These are phyloP conservation scores for Camellia oleifera DNA, from an alignment of 179 eudicot species.

Conservation along the genomic window DNA sequence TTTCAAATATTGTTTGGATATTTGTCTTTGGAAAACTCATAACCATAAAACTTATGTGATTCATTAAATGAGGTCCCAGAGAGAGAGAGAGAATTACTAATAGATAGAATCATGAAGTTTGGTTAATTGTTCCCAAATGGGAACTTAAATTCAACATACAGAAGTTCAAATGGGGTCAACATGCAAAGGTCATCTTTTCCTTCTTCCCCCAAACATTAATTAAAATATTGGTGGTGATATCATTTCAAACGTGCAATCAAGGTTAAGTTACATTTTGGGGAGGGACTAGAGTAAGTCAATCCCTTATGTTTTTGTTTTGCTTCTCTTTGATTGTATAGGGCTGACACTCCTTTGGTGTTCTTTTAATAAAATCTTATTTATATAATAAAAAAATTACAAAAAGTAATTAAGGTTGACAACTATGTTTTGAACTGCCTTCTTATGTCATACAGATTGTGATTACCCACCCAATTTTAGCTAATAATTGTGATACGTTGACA, in stretches of 20 bases:
- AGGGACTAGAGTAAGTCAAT: background rate
- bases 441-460: background rate
- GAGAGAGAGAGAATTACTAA: background rate
- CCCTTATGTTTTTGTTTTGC: too few relatives aligned
- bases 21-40: background rate
- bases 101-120: background rate
- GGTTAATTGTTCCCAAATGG: background rate
- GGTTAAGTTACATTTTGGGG: background rate
- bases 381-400: too few relatives aligned
- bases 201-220: background rate
- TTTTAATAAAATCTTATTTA: too few relatives aligned
- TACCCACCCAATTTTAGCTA: background rate
- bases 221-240: background rate
- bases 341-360: too few relatives aligned
- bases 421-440: background rate
- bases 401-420: background rate
- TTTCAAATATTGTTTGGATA: background rate
- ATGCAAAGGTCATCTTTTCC: slow-evolving; percentile 3
- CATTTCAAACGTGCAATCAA: background rate
- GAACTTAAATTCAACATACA: slow-evolving; percentile 6
- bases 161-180: background rate
- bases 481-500: background rate
- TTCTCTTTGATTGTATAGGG: too few relatives aligned
- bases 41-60: background rate
- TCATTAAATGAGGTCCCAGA: background rate